These are phyloP conservation scores for Pyrus pyrifolia DNA, from an alignment of 306 rosid genomes.

Conservation along the genomic window DNA sequence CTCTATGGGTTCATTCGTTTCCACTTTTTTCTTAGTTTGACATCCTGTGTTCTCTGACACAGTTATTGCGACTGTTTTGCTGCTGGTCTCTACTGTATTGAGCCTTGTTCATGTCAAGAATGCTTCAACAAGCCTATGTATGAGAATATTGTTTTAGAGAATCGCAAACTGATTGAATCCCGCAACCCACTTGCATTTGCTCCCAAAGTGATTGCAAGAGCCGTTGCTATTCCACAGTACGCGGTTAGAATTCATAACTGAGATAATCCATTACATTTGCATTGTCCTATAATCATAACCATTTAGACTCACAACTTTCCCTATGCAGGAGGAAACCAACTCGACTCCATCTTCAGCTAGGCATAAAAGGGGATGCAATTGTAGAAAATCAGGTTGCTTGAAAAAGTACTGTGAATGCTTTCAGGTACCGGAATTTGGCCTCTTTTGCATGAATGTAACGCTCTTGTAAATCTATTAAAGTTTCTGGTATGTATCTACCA, in stretches of 20 bases:
- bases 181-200: constrained; percentile 96
- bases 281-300: neutral
- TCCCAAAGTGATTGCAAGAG: constrained; percentile 68
- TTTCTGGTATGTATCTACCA: neutral
- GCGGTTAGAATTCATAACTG: constrained; percentile 42
- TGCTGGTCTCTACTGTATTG: constrained; percentile 86
- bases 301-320: neutral
- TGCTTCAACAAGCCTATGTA: constrained; percentile 82
- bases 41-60: neutral
- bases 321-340: constrained; percentile 63
- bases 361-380: constrained; percentile 82
- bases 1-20: neutral
- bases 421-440: constrained; percentile 41
- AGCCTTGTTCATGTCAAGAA: constrained; percentile 73
- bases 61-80: constrained; percentile 94
- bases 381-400: constrained; percentile 84
- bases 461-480: neutral
- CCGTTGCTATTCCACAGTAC: constrained; percentile 49
- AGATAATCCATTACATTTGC: neutral
- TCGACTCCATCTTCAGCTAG: constrained; percentile 78
- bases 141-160: constrained; percentile 63
- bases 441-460: neutral
- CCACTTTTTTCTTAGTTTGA: neutral
- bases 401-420: constrained; percentile 87
- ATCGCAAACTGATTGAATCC: constrained; percentile 80